Base-by-base conservation (phyloP, 805 yeast genomes). In the Alloascoidea africana region DNA sequence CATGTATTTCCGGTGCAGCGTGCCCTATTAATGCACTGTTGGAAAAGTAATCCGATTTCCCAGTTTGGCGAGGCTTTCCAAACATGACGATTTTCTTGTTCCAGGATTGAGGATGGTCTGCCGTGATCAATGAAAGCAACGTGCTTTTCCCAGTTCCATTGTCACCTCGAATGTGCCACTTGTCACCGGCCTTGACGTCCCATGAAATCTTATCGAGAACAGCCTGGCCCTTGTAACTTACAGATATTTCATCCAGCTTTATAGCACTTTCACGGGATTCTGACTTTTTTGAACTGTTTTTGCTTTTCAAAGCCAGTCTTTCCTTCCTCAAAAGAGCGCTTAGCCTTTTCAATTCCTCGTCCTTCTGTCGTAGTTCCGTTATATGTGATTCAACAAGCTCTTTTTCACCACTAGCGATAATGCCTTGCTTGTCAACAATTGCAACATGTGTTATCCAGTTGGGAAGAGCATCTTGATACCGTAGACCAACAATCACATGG, bases 31-130 rank as follows among this genome's bases (percentile, higher is more conserved):
- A 49, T 34, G 69, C 67, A 56, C 89, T 89, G 42, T 83, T 75
- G 36, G 77, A 81, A 50, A 84, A 85, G 51, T 80, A 87, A 42
- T 73, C 76, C 13, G 77, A 71, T 32, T 59, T 63, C 2, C 97
- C 98, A 0, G 87, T 76, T 41, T 66, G 68, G 32, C 96, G 67
- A 5, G 75, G 69, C 19, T 66, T 65, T 0, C 86, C 85, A 46
- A 79, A 66, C 35, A 85, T 61, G 4, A 60, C 56, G 16, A 91
- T 66, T 16, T 68, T 71, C 3, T 73, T 66, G 46, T 73, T 77
- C 97, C 97, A 89, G 2, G 96, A 77, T 56, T 89, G 96, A 1
- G 98, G 98, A 53, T 89, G 98, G 48, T 89, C 98, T 3, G 94
- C 86, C 0, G 95, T 86, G 18, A 89, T 64, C 35, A 91, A 54